Base-by-base conservation (phyloP, 2,329 filamentous ascomycete species). In the Exophiala calicioides region DNA sequence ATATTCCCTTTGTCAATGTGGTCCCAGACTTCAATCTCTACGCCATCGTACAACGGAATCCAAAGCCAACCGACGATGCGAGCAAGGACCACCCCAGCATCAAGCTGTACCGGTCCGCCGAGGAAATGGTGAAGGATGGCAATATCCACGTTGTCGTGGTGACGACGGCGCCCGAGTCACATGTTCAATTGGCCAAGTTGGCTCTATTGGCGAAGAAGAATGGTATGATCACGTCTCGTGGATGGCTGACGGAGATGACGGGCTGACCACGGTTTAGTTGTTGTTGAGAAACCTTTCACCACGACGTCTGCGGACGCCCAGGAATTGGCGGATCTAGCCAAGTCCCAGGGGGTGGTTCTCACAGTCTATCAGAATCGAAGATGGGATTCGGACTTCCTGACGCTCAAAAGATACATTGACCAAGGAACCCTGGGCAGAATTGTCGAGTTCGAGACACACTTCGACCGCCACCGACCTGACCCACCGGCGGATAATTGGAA, bases 271-370 rank as follows among this genome's bases (percentile, higher is more conserved):
- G 10, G 16, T 49, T 13, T 42, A 73, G 84, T 90, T 19, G 73
- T 91, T 41, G 84, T 86, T 37, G 88, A 91, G 72, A 91, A 91
- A 72, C 88, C 88, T 2, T 91, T 91, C 64, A 85, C 88, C 9
- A 84, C 86, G 15, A 86, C 82, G 1, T 73, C 78, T 1, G 73
- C 78, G 47, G 82, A 90, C 67, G 86, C 86, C 8, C 74, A 80
- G 24, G 68, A 79, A 56, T 78, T 91, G 5, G 75, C 79, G 33
- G 65, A 67, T 7, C 68, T 84, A 38, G 78, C 83, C 7, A 66
- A 73, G 53, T 65, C 75, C 48, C 65, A 74, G 35, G 65, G 70
- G 27, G 73, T 73, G 44, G 63, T 83, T 33, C 66, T 87, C 50
- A 81, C 81, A 53, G 82, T 86, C n/a, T 87, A 85, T 66, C 84